Evolutionary conservation across 257 asterid genomes (phyloP).

Genomic region (Ilex asprella): DNA sequence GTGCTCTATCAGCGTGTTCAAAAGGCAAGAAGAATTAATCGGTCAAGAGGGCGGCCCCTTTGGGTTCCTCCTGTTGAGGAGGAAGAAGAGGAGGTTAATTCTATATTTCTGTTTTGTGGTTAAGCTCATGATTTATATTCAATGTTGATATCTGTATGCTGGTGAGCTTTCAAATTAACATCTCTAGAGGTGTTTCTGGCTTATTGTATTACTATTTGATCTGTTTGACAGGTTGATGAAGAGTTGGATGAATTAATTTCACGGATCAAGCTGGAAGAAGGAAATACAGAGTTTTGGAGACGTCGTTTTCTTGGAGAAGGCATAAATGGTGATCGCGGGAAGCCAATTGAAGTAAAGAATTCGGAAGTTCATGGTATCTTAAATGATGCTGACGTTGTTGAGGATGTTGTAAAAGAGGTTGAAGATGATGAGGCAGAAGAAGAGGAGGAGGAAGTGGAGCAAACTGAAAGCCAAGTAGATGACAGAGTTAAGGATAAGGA

Average conservation of each 20-base stretch:
- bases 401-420: slow-evolving; percentile 51
- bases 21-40: slow-evolving; percentile 97
- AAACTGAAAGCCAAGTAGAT: slow-evolving; percentile 59
- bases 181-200: no score
- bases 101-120: slow-evolving; percentile 6
- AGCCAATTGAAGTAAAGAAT: slow-evolving; percentile 47
- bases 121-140: not conserved
- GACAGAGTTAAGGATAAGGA: slow-evolving; percentile 79
- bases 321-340: slow-evolving; percentile 52
- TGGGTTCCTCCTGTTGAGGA: slow-evolving; percentile 99
- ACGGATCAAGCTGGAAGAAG: slow-evolving; percentile 86
- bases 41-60: slow-evolving; percentile 96
- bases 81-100: slow-evolving; percentile 90
- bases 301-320: slow-evolving; percentile 96
- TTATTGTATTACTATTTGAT: not conserved
- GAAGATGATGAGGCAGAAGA: slow-evolving; percentile 69
- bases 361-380: slow-evolving; percentile 41
- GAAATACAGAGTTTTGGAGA: slow-evolving; percentile 95
- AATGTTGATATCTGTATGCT: no score
- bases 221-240: slow-evolving; percentile 60
- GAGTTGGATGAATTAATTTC: slow-evolving; percentile 91
- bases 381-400: slow-evolving; percentile 37
- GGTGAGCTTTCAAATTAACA: slow-evolving; percentile 6
- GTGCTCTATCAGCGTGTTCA: slow-evolving; percentile 98
- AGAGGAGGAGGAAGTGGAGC: slow-evolving; percentile 73